A percentile compares a stretch with the other conserved stretches of the same genome.
phyloP scores from a whole-genome alignment of 441 rosid genomes.

The Raphanus hybrid region DNA sequence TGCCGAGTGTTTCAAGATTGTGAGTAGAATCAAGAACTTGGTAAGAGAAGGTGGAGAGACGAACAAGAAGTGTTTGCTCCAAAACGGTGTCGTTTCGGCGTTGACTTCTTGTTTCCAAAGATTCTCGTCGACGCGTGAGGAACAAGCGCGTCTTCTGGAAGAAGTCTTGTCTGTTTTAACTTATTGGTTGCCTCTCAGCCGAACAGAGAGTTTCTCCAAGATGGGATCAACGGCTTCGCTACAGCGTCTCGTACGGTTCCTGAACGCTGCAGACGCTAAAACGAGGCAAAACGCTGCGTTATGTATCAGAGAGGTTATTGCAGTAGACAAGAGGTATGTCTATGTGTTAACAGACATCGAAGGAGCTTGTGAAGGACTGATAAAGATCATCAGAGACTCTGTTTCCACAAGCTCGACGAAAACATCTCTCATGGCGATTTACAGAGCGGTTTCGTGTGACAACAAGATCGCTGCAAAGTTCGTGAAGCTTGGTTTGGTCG shows the following conservation, averaged over 20 bases:
- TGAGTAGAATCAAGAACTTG: constrained; percentile 54
- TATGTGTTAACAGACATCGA: constrained; percentile 48
- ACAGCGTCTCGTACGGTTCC: constrained; percentile 51
- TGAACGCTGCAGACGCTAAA: constrained; percentile 53
- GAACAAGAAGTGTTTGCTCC: constrained; percentile 56
- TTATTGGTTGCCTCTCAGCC: constrained; percentile 51
- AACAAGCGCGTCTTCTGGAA: constrained; percentile 48
- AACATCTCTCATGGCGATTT: constrained; percentile 58
- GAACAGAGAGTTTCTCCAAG: constrained; percentile 47
- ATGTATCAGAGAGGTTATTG: constrained; percentile 52
- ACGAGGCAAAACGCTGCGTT: constrained; percentile 65
- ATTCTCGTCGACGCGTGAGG: constrained; percentile 47
- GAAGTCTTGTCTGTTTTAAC: constrained; percentile 60
- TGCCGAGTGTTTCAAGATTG: constrained; percentile 36
- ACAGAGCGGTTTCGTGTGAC: constrained; percentile 47
- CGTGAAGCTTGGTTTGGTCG: constrained; percentile 56
- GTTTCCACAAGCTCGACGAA: constrained; percentile 63
- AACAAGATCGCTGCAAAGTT: constrained; percentile 40
- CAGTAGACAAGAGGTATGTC: constrained; percentile 46
- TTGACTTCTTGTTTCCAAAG: constrained; percentile 53
- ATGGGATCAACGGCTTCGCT: constrained; percentile 58
- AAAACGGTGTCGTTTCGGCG: constrained; percentile 47
- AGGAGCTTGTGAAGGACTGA: constrained; percentile 59
- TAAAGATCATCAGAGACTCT: constrained; percentile 65
- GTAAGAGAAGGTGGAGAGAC: constrained; percentile 63